phyloP scores from a whole-genome alignment of 2,329 filamentous ascomycete genomes.

The Beauveria caledonica region DNA sequence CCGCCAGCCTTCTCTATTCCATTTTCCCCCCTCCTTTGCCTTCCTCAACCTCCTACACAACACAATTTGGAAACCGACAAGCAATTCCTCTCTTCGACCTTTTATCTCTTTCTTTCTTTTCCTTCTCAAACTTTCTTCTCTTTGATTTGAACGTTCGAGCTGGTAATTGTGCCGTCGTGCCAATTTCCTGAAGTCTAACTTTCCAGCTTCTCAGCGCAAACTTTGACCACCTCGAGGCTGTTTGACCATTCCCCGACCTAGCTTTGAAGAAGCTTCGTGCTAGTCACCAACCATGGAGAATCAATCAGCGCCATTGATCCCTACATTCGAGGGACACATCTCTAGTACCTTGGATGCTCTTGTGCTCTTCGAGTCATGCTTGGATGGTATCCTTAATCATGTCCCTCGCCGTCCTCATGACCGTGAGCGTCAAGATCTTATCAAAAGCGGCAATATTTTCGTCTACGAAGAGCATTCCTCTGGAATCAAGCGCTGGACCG shows the following conservation, averaged over 20 bases:
- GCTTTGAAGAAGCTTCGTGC: neutral
- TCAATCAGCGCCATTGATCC: conserved; percentile 35
- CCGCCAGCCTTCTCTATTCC: neutral
- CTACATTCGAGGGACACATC: conserved; percentile 61
- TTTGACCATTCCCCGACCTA: neutral
- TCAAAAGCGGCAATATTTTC: conserved; percentile 78
- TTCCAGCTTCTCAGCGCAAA: neutral
- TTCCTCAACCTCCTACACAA: neutral
- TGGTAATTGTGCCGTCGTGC: neutral
- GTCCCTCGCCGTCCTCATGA: conserved; percentile 81
- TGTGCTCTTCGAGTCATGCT: conserved; percentile 70
- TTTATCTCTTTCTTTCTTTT: neutral
- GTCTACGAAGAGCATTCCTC: conserved; percentile 89
- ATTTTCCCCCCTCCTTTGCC: neutral
- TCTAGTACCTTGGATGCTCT: conserved; percentile 67
- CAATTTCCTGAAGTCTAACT: neutral
- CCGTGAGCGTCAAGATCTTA: conserved; percentile 66
- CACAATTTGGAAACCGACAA: neutral
- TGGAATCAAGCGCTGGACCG: conserved; percentile 90
- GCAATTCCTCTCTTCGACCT: neutral
- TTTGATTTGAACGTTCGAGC: neutral
- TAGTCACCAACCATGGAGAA: conserved; percentile 19
- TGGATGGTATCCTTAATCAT: conserved; percentile 62
- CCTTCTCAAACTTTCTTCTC: neutral
- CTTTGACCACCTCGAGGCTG: neutral